Conservation (phyloP, 2,329 filamentous ascomycete species). For the Ilyonectria mors-panacis region DNA sequence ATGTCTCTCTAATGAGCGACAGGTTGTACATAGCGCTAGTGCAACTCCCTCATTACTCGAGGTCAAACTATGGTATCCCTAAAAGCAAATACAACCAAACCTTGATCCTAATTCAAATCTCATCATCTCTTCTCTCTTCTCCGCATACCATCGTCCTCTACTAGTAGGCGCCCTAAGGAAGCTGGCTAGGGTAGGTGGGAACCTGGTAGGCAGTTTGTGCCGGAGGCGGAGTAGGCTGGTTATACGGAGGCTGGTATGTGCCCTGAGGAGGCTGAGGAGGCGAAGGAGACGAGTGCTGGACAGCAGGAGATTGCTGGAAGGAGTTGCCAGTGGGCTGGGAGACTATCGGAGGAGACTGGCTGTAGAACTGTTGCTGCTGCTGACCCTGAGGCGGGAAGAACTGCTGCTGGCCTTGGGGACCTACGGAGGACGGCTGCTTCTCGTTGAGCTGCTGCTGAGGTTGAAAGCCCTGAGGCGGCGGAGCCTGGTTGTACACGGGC, state of each 20-base stretch:
- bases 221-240: neutral
- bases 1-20: neutral
- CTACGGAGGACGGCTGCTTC: neutral
- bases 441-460: slow-evolving; percentile 11
- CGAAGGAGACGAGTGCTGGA: neutral
- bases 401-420: slow-evolving; percentile 9
- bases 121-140: neutral
- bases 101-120: neutral
- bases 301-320: neutral
- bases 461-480: neutral
- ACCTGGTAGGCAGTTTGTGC: neutral
- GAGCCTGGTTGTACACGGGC: slow-evolving; percentile 5
- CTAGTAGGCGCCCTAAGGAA: neutral
- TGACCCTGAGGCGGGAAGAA: slow-evolving; percentile 1
- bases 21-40: neutral
- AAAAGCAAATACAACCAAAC: neutral
- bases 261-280: neutral
- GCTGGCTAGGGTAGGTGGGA: neutral
- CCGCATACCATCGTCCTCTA: neutral
- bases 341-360: neutral
- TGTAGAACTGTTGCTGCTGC: neutral
- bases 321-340: neutral
- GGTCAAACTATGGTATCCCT: neutral
- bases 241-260: neutral
- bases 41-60: neutral